phyloP scores from a whole-genome alignment of 371 early-diverging fungal genomes.

The Apophysomyces sp. region DNA sequence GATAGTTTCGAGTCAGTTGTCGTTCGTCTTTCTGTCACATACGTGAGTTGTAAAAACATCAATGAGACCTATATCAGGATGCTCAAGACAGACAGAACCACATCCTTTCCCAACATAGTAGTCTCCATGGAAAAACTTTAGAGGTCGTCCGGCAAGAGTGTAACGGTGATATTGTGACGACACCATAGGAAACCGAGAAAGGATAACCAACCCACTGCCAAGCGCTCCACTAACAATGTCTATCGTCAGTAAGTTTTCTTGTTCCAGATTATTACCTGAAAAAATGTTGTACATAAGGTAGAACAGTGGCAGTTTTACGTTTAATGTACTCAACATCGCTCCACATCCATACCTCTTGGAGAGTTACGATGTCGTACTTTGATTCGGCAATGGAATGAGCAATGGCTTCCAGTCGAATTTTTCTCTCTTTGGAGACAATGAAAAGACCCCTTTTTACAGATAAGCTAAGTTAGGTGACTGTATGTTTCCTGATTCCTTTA shows the following conservation, averaged over 20 bases:
- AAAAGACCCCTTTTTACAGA: slow-evolving; percentile 49
- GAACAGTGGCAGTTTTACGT: slow-evolving; percentile 11
- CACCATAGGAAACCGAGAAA: slow-evolving; percentile 53
- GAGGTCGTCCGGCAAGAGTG: slow-evolving; percentile 55
- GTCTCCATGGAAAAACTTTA: slow-evolving; percentile 60
- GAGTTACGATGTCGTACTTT: slow-evolving; percentile 56
- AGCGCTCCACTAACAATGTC: slow-evolving; percentile 45
- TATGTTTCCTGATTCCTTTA: slow-evolving; percentile 12
- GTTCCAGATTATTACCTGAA: slow-evolving; percentile 30
- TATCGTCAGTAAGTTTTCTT: too few relatives aligned
- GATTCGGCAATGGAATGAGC: slow-evolving; percentile 41
- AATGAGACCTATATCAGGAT: slow-evolving; percentile 56
- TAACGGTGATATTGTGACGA: slow-evolving; percentile 47
- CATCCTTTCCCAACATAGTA: slow-evolving; percentile 64
- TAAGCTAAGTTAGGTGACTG: neutral
- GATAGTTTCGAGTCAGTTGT: neutral
- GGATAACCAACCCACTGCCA: slow-evolving; percentile 58
- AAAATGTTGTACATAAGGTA: slow-evolving; percentile 53
- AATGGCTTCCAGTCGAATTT: slow-evolving; percentile 52
- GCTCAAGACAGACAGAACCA: slow-evolving; percentile 50
- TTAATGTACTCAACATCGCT: slow-evolving; percentile 52
- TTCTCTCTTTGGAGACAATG: slow-evolving; percentile 48
- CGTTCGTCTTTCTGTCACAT: slow-evolving; percentile 12
- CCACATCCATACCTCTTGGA: slow-evolving; percentile 64
- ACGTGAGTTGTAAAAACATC: slow-evolving; percentile 68